Conservation (phyloP, 306 rosid species). For the Quercus cerris region DNA sequence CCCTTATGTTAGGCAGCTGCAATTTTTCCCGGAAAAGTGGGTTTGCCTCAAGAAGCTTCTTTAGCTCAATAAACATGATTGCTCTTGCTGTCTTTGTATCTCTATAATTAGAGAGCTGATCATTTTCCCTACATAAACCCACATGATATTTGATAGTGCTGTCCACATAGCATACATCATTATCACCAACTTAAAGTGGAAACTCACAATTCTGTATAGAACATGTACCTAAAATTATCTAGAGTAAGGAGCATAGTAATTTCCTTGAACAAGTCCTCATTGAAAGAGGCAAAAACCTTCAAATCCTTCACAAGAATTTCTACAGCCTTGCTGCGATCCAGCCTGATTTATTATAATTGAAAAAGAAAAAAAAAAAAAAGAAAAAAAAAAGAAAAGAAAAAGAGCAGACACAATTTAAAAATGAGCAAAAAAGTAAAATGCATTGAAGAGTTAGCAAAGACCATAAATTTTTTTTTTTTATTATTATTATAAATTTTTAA, state of each 20-base stretch:
- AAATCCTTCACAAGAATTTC: conserved; percentile 21
- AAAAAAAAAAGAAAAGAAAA: neutral
- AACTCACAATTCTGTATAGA: neutral
- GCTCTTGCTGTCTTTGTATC: conserved; percentile 39
- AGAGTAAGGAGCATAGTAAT: conserved; percentile 18
- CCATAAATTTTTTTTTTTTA: neutral
- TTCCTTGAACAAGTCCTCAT: conserved; percentile 20
- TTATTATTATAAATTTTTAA: neutral
- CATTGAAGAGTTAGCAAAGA: neutral
- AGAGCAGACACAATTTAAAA: neutral
- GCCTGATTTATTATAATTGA: conserved; percentile 4
- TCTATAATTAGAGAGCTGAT: conserved; percentile 25
- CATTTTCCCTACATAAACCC: conserved; percentile 37
- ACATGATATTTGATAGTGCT: neutral
- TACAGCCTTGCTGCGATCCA: conserved; percentile 18
- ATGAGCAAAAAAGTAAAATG: neutral
- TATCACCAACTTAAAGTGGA: neutral
- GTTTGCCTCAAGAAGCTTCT: conserved; percentile 35
- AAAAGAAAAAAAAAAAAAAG: neutral
- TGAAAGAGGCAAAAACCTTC: conserved; percentile 16
- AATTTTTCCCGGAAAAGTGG: conserved; percentile 36
- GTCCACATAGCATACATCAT: neutral
- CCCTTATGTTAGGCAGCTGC: conserved; percentile 28
- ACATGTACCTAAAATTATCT: conserved; percentile 23
- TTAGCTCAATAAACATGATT: conserved; percentile 30